Evolutionary conservation across 106 monocot genomes (phyloP).

Genomic region (Vanilla planifolia): DNA sequence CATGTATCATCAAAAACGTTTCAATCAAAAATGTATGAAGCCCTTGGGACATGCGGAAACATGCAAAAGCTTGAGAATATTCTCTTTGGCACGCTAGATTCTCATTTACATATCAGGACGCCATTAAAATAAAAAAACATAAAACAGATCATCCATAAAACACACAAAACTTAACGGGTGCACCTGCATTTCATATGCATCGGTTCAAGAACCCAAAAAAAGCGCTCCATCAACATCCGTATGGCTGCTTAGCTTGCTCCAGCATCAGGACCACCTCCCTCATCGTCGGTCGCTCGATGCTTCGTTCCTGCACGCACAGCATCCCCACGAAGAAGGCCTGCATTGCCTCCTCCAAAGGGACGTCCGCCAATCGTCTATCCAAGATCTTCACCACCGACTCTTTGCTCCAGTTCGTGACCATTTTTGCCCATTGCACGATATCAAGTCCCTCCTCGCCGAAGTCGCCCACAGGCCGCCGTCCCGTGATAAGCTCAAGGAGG

Average conservation of each 20-base stretch:
- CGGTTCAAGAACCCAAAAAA: too few relatives aligned
- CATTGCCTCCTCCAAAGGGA: constrained; percentile 57
- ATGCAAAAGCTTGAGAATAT: too few relatives aligned
- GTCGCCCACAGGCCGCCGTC: constrained; percentile 61
- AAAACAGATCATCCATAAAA: too few relatives aligned
- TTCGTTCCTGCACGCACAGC: constrained; percentile 80
- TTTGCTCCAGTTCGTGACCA: constrained; percentile 45
- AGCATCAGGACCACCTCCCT: constrained; percentile 88
- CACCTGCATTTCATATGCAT: too few relatives aligned
- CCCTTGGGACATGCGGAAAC: too few relatives aligned
- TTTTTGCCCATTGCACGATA: constrained; percentile 69
- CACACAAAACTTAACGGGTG: too few relatives aligned
- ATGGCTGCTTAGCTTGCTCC: constrained; percentile 36
- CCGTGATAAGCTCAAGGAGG: constrained; percentile 63
- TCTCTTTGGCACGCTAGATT: too few relatives aligned
- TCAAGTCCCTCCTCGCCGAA: constrained; percentile 58
- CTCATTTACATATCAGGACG: too few relatives aligned
- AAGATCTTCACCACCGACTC: constrained; percentile 58
- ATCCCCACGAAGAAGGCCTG: constrained; percentile 74
- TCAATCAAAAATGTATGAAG: too few relatives aligned
- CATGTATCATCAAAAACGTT: too few relatives aligned
- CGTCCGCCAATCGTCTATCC: constrained; percentile 45
- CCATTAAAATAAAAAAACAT: too few relatives aligned
- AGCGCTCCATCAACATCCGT: background rate
- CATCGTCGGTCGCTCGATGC: constrained; percentile 82